Conservation (phyloP, 2,329 filamentous ascomycete species). For the Colletotrichum lini region DNA sequence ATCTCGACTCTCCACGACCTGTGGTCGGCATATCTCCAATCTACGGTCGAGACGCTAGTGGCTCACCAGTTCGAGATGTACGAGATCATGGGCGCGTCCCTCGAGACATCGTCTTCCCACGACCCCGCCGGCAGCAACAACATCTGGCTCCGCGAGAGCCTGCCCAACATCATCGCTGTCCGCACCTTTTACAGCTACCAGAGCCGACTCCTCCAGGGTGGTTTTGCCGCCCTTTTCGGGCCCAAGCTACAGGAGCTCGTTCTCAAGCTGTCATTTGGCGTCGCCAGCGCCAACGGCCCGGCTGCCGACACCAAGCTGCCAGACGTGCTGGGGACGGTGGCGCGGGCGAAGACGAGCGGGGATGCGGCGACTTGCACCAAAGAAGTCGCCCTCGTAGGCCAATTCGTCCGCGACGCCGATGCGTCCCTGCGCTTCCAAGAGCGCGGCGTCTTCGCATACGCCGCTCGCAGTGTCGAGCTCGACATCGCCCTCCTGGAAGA, state of each 20-base stretch:
- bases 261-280: conserved; percentile 65
- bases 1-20: conserved; percentile 63
- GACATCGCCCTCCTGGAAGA: conserved; percentile 68
- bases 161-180: conserved; percentile 65
- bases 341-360: conserved; percentile 58
- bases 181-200: conserved; percentile 68
- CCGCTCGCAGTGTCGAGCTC: conserved; percentile 62
- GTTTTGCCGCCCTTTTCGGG: conserved; percentile 65
- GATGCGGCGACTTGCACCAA: conserved; percentile 62
- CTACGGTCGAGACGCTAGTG: conserved; percentile 65
- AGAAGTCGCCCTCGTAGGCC: conserved; percentile 64
- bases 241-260: conserved; percentile 67
- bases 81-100: conserved; percentile 60
- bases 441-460: conserved; percentile 65
- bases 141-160: conserved; percentile 61
- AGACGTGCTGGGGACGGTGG: conserved; percentile 60
- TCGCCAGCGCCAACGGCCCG: conserved; percentile 57
- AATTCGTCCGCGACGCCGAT: conserved; percentile 62
- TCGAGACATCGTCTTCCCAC: conserved; percentile 27
- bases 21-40: conserved; percentile 65
- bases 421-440: conserved; percentile 64
- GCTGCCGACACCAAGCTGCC: conserved; percentile 57
- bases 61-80: conserved; percentile 69
- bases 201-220: conserved; percentile 64
- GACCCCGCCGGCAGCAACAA: conserved; percentile 46